Base-by-base conservation (phyloP, 1,284 basidiomycete species). In the Inonotus hispidus region DNA sequence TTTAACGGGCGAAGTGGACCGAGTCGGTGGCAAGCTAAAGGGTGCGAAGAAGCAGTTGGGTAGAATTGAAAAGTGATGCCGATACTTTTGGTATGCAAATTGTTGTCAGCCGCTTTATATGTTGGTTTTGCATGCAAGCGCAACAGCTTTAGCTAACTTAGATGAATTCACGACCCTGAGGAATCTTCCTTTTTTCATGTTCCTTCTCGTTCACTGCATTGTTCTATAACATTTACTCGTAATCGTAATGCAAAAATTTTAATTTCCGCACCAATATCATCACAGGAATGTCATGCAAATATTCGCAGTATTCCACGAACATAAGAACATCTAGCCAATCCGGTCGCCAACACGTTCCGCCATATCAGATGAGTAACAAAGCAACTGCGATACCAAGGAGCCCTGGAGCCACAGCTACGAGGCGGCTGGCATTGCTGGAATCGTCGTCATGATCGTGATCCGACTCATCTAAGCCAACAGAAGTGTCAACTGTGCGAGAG, bases 11-110 rank as follows among this genome's bases (percentile, higher is more conserved):
- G 86, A 94, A 58, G 85, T 94, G 49, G 90, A 91, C 67, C 75
- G 75, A 21, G 87, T 90, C 1, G 87, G 88, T 52, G 79, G 77
- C 35, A 95, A 94, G 75, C 78, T 98, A 62, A 82, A 81, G n/a
- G 74, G 77, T 45, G 85, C 93, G 2, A 92, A 90, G 76, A 86
- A 84, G 71, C 85, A 95, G 73, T 73, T 97, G 77, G 92, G 92
- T 68, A 80, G 82, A 70, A 72, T 92, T 55, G 84, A 84, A 19
- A 41, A 52, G 19, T 53, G 43, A 50, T 53, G 43, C 4, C 10
- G 21, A 14, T 23, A 25, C n/a, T 21, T 19, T 25, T n/a, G 41
- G n/a, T 49, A 27, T 47, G 23, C 19, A 27, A n/a, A 14, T 14
- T 43, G 41, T 7, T 4, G 16, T n/a, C 7, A 1, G 41, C 16